Base-by-base conservation (phyloP, 371 early-diverging fungal genomes). In the Syncephalastrum monosporum region DNA sequence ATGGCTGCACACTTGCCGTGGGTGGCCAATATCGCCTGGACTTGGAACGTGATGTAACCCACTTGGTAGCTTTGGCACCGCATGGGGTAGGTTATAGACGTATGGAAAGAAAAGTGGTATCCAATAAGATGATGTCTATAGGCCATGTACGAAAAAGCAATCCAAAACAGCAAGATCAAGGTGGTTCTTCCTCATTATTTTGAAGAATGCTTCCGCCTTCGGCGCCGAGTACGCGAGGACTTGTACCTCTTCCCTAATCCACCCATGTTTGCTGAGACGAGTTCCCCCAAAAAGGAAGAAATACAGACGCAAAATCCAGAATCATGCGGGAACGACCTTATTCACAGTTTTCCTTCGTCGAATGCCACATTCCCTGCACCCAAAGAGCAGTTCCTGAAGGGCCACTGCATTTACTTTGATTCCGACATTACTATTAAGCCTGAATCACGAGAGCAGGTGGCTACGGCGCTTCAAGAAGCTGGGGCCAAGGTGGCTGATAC, bases 111-210 rank as follows among this genome's bases (percentile, higher is more conserved):
- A 24, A 19, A 13, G 48, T 12, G 19, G 41, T 13, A n/a, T 13
- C 41, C 2, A 29, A 45, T 21, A 47, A 23, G n/a, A 4, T 5
- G 27, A 27, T 42, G 15, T 27, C 16, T 41, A 5, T 61, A 81
- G 82, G 59, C 58, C 38, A 79, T 80, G 44, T 86, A 85, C 59
- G 74, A 78, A 25, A 72, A 74, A 49, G 78, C 68, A 2, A 69
- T 74, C 33, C 61, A 77, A 47, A 67, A 67, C 13, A 68, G 75
- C 25, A 47, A 77, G 52, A 83, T 88, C 43, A 82, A 72, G 44
- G 65, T 85, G 3, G 81, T 94, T 4, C 69, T 90, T 14, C 91
- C 93, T 7, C 91, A 91, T 53, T 94, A 88, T 84, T 75, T 93
- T 54, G 87, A 91, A 57, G 85, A 85, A 47, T 88, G 91, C 63